Evolutionary conservation across 2,329 filamentous ascomycete genomes (phyloP), one percentile per base, ranked within the genome.

Genomic region (Samsoniella hepiali): DNA sequence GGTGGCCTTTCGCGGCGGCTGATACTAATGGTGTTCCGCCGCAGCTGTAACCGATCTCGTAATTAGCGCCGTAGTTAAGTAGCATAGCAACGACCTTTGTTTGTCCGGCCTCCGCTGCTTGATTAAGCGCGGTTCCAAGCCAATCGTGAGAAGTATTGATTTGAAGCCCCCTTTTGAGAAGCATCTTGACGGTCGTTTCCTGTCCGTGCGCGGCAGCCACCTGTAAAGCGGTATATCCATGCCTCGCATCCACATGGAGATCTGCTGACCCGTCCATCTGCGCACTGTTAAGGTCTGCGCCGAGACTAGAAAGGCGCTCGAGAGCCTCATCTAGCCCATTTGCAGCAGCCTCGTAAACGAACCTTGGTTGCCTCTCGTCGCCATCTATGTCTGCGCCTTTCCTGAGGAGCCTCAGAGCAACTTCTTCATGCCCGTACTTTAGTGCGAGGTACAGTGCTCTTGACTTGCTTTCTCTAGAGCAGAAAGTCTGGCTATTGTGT

Each of bases 21-120:
- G 38, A 64, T 5, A 22, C 32, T 17, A 64, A 3, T 4, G 63
- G 57, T n/a, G 63, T 55, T 31, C 34, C 17, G 22, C 62, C 51
- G 22, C 42, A 38, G 22, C 13, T 31, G n/a, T 55, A 22, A 6
- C 15, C 40, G 17, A 49, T 3, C 17, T 55, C 38, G 13, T 36
- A 3, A 32, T 47, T 22, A n/a, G 53, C 50, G 22, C 36, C 50
- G 27, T 54, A 5, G 10, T 15, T 29, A 27, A 63, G 45, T 1
- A 63, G 54, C 29, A 63, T 2, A 9, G 45, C 31, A 13, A 54
- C 54, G 13, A 40, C 44, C 15, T 29, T 45, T 3, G 34, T 10
- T 13, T 55, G 8, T 3, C 10, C 17, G 22, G 34, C 27, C 59
- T 15, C 10, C 64, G 17, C 49, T 7, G 34, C 53, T 15, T 64